Conservation (phyloP, 495 filamentous ascomycete genomes). For the Cairneyella variabilis region DNA sequence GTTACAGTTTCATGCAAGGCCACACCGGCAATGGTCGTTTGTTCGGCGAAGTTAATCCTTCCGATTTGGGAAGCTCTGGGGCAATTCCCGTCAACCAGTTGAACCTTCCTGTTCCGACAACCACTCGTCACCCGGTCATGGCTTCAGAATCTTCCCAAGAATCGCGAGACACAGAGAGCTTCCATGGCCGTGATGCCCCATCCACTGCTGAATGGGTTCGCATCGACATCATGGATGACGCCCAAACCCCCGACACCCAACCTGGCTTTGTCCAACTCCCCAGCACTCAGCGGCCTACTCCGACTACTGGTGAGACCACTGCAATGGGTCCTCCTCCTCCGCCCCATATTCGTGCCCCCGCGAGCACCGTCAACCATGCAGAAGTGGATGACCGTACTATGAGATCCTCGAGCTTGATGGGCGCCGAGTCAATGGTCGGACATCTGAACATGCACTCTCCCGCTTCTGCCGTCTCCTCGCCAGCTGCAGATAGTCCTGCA, state of each 20-base stretch:
- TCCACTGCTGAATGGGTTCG: no score
- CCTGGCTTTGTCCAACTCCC: no score
- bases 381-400: constrained; percentile 30
- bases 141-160: constrained; percentile 38
- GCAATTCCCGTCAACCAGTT: constrained; percentile 37
- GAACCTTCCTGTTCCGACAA: constrained; percentile 37
- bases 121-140: constrained; percentile 26
- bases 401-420: constrained; percentile 51
- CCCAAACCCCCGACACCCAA: not conserved
- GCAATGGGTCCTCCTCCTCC: constrained; percentile 5
- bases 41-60: constrained; percentile 77
- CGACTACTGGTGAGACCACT: not conserved
- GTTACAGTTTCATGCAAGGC: constrained; percentile 33
- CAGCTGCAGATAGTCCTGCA: constrained; percentile 7
- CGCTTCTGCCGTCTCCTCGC: constrained; percentile 25
- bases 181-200: no score
- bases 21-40: constrained; percentile 36
- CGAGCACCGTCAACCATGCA: constrained; percentile 30
- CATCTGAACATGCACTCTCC: constrained; percentile 65
- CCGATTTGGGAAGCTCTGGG: constrained; percentile 60
- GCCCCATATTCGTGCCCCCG: not conserved
- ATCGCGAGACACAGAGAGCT: constrained; percentile 16
- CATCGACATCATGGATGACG: not conserved
- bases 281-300: not conserved
- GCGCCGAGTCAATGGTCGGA: constrained; percentile 63